phyloP scores from a whole-genome alignment of 768 basidiomycete genomes.

The Porpolomopsis calyptriformis region DNA sequence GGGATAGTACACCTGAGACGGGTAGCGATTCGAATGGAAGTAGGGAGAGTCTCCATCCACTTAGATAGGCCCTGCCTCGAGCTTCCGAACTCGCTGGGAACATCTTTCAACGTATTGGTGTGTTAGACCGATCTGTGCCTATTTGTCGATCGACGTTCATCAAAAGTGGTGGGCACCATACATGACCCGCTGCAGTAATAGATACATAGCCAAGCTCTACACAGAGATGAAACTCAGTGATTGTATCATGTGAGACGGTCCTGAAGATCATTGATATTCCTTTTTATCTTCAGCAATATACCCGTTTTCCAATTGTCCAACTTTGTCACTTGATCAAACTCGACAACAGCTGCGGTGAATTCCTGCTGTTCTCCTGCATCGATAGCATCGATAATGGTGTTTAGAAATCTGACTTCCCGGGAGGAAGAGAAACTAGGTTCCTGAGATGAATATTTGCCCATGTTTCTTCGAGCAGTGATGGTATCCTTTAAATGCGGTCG shows the following conservation, averaged over 20 bases:
- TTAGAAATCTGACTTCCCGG: conserved; percentile 84
- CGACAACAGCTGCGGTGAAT: conserved; percentile 78
- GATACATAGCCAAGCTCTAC: too few relatives aligned
- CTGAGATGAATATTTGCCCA: conserved; percentile 65
- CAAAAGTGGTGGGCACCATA: too few relatives aligned
- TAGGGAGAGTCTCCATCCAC: too few relatives aligned
- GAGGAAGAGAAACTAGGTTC: conserved; percentile 82
- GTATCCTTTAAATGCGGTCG: conserved; percentile 47
- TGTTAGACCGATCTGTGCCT: too few relatives aligned
- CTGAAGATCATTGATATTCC: conserved; percentile 45
- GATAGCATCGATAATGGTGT: conserved; percentile 66
- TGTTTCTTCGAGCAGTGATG: conserved; percentile 71
- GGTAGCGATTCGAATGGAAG: background rate
- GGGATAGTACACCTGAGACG: background rate
- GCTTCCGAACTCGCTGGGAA: too few relatives aligned
- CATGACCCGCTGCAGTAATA: too few relatives aligned
- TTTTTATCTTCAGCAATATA: conserved; percentile 86
- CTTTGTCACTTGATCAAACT: conserved; percentile 86
- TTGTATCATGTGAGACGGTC: conserved; percentile 23
- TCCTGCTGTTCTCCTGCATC: conserved; percentile 54
- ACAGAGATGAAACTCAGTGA: too few relatives aligned
- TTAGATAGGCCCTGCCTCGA: too few relatives aligned
- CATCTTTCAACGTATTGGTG: too few relatives aligned
- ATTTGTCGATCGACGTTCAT: too few relatives aligned
- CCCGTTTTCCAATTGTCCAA: conserved; percentile 95